phyloP scores from a whole-genome alignment of 2,329 filamentous ascomycete species.

The Stemphylium beticola region DNA sequence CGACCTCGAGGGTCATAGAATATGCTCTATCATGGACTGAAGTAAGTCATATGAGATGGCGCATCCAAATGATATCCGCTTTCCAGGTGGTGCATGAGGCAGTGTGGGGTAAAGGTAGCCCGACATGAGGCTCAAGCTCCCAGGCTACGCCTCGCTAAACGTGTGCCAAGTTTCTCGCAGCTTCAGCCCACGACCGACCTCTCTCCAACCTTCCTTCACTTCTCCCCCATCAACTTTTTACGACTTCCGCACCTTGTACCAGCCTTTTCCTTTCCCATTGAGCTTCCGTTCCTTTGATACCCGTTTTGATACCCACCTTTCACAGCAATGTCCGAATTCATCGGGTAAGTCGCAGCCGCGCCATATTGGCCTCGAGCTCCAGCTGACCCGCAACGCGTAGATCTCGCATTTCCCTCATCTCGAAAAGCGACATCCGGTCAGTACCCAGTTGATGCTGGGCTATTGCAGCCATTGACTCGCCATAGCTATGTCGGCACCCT shows the following conservation, averaged over 20 bases:
- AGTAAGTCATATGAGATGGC: conserved; percentile 2
- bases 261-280: conserved; percentile 26
- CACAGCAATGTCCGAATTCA: conserved; percentile 64
- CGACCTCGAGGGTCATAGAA: conserved; percentile 10
- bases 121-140: conserved; percentile 20
- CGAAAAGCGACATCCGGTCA: conserved; percentile 95
- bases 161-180: conserved; percentile 27
- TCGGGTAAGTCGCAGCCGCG: conserved; percentile 58
- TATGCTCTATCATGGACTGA: neutral
- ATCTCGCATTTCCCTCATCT: conserved; percentile 94
- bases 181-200: conserved; percentile 25
- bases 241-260: conserved; percentile 28
- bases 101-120: conserved; percentile 30
- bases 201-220: conserved; percentile 18
- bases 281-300: conserved; percentile 29
- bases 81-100: conserved; percentile 13
- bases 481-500: conserved; percentile 90
- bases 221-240: conserved; percentile 16
- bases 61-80: neutral
- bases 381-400: conserved; percentile 57
- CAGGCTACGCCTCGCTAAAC: conserved; percentile 25
- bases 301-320: conserved; percentile 35
- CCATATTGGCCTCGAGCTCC: conserved; percentile 40
- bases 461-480: conserved; percentile 26
- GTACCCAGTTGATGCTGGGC: conserved; percentile 43